Conservation (phyloP, 2,329 filamentous ascomycete genomes). For the Trichophyton equinum region DNA sequence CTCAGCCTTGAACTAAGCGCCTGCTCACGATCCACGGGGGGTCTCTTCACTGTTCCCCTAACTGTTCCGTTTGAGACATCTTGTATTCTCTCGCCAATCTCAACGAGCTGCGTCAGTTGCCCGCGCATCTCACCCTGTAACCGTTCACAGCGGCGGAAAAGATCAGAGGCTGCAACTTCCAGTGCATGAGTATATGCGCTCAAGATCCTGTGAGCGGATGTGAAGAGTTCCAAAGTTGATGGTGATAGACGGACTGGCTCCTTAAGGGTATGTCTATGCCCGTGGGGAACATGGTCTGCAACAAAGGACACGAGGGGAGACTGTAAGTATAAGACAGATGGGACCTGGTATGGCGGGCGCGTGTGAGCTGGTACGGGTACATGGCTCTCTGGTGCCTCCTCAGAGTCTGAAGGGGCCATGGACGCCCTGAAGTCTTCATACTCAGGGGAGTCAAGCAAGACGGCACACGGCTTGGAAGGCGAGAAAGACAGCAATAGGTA, state of each 20-base stretch:
- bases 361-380: slow-evolving; percentile 21
- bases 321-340: slow-evolving; percentile 29
- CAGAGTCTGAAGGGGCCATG: slow-evolving; percentile 20
- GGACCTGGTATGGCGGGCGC: slow-evolving; percentile 32
- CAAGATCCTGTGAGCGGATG: slow-evolving; percentile 35
- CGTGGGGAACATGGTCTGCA: slow-evolving; percentile 32
- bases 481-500: slow-evolving; percentile 44
- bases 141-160: slow-evolving; percentile 41
- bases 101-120: slow-evolving; percentile 34
- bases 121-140: slow-evolving; percentile 36
- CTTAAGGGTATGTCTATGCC: slow-evolving; percentile 31
- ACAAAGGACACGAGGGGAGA: slow-evolving; percentile 31
- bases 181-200: slow-evolving; percentile 35
- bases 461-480: slow-evolving; percentile 39
- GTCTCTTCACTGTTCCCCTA: slow-evolving; percentile 16
- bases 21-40: slow-evolving; percentile 22
- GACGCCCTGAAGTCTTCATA: slow-evolving; percentile 20
- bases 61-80: slow-evolving; percentile 25
- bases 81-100: slow-evolving; percentile 35
- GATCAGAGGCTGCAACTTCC: slow-evolving; percentile 37
- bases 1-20: slow-evolving; percentile 30
- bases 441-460: slow-evolving; percentile 39
- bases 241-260: slow-evolving; percentile 38
- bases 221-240: slow-evolving; percentile 37
- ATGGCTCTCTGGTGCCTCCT: slow-evolving; percentile 13